Base-by-base conservation (phyloP, 2,329 filamentous ascomycete species). In the Apiospora koreana region DNA sequence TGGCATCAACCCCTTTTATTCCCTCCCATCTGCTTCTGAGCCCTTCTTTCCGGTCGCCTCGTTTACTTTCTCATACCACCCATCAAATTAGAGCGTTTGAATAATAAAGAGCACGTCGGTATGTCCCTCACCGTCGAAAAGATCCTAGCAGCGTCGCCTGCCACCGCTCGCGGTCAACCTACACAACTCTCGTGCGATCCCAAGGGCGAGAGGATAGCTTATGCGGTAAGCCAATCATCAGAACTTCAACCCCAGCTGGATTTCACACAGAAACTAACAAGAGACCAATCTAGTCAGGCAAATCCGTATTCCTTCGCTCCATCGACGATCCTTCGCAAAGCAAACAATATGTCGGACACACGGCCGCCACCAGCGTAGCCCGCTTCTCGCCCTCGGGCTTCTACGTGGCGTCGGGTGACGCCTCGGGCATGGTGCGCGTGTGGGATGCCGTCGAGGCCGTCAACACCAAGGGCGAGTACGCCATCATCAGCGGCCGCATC, bases 321-420 rank as follows among this genome's bases (percentile, higher is more conserved):
- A 97, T 99, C 84, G 95, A 99, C 84, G 86, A 96, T 80, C 95
- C 95, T 68, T 88, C 93, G 74, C 83, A 92, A 73, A 91, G 91
- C 81, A 94, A 93, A 79, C 95, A 99, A 82, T 99, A 98, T 83
- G 97, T 92, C 18, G 92, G 93, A 76, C 96, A 99, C 84, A 97
- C 94, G 65, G 88, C 93, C 64, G 88, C 92, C 73, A 97, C 96
- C 1, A 97, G 94, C 3, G 94, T 98, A 73, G 96, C 96, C 64
- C 93, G 94, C 69, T 98, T 99, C 85, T 90, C 95, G 2, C 96
- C 96, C 7, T 97, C 93, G 65, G 95, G 95, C 72, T 98, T 94
- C 86, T 98, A 97, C 80, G 88, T 98, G 72, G 96, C 96, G 48
- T 97, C 93, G 74, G 96, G 95, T 76, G 96, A 99, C 83, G 89